A percentile compares a stretch with the other conserved stretches of the same genome.
Evolutionary conservation across 2,329 filamentous ascomycete genomes (phyloP).

Genomic region (Beauveria caledonica): DNA sequence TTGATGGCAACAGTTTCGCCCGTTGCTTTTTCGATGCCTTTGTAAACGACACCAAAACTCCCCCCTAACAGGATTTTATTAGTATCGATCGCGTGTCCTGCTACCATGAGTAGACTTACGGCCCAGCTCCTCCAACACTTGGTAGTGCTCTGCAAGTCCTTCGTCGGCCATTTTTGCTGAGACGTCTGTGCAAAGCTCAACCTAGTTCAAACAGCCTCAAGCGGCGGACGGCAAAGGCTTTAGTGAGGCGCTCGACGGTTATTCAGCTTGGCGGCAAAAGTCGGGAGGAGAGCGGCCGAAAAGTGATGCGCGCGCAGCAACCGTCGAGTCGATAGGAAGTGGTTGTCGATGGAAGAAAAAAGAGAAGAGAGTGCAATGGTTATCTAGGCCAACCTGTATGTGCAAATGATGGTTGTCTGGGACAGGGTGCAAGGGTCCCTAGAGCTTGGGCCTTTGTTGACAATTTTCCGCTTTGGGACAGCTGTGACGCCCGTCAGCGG

Average conservation of each 20-base stretch:
- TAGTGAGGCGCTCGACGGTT: constrained; percentile 6
- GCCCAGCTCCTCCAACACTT: constrained; percentile 92
- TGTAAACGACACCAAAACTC: constrained; percentile 72
- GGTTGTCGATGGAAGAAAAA: constrained; percentile 2
- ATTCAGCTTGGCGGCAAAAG: constrained; percentile 8
- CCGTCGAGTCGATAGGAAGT: neutral
- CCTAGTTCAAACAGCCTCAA: constrained; percentile 2
- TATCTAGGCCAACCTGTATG: constrained; percentile 12
- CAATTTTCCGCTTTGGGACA: constrained; percentile 31
- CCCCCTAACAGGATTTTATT: constrained; percentile 11
- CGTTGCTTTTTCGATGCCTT: constrained; percentile 83
- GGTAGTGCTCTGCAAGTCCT: constrained; percentile 76
- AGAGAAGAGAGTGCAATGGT: constrained; percentile 7
- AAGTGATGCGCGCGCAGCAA: constrained; percentile 5
- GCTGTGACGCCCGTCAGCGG: constrained; percentile 20
- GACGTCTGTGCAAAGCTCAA: neutral
- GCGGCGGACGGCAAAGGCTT: neutral
- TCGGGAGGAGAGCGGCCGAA: neutral
- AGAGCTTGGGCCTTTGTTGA: constrained; percentile 33
- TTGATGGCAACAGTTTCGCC: constrained; percentile 96
- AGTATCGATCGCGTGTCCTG: neutral
- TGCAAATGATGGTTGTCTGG: constrained; percentile 25
- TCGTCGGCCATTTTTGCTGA: constrained; percentile 45
- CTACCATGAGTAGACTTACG: constrained; percentile 49
- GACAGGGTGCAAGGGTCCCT: constrained; percentile 21